Base-by-base conservation (phyloP, 108 stramenopile genomes). In the Cyclotella sp. region DNA sequence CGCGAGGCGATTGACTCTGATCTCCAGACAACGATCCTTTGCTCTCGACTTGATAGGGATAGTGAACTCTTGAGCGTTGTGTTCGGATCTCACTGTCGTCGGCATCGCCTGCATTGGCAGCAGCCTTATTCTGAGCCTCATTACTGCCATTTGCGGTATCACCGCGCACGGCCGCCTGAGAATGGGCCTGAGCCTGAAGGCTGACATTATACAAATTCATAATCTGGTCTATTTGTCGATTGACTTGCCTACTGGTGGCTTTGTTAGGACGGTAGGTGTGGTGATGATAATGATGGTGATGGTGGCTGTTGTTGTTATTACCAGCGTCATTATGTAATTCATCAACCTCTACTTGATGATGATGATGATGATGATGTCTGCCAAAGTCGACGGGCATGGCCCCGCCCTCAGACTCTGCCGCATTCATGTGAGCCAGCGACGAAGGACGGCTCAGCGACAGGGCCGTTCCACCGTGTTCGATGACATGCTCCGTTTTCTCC, bases 161-260 rank as follows among this genome's bases (percentile, higher is more conserved):
- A 2, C 61, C 4, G 3, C 34, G 15, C 61, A n/a, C 21, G 43
- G 58, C 70, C 28, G 42, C 53, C 53, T 52, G 51, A 21, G 53
- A 8, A 54, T 69, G 29, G 28, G 18, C 39, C 29, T 54, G 68
- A 39, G 68, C 53, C 16, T 69, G 68, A 4, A 69, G 53, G 16
- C 39, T 59, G 27, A 58, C 58, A 26, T 71, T 45, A 45, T 59
- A 59, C 55, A 59, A 59, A 58, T 55, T 59, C 70, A 59, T 71
- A 9, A 71, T 43, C 22, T 71, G 40, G 12, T 58, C 22, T 11
- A 71, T 71, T 28, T 71, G 40, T 11, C 58, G 70, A 42, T 60
- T 71, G 9, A 71, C 53, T n/a, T 59, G 39, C 40, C 27, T 30
- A 34, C 53, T 53, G 21, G 51, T 51, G 40, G 28, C 53, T 14